Base-by-base conservation (phyloP, 202 grass and related monocot species). In the Panicum hallii region DNA sequence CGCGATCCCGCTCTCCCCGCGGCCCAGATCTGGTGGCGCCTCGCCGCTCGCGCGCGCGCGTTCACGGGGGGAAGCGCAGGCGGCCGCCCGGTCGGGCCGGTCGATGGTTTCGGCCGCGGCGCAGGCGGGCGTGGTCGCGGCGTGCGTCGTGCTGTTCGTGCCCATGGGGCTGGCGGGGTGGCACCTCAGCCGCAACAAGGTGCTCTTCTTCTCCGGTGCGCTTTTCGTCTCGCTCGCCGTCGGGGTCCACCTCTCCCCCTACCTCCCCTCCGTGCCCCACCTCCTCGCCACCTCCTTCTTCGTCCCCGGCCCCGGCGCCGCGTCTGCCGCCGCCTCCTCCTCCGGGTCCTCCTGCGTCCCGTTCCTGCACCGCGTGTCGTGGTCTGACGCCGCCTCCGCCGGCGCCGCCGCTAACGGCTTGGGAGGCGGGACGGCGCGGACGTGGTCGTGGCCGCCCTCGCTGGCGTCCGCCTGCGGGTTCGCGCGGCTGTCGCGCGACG, bases 131-230 rank as follows among this genome's bases (percentile, higher is more conserved):
- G 76, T 93, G 57, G 58, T 98, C 30, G 96, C 96, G 57, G 91
- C 96, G 60, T 95, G 89, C 84, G 86, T 95, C 26, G 89, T 98
- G 72, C 91, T 98, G 42, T 94, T 98, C 90, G 91, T 98, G 19
- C 93, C 96, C 23, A 95, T 98, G 89, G 96, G 96, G 52, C 93
- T 98, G 82, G 93, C 91, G 4, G 93, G 95, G 4, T 94, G 91
- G 91, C 93, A 98, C 83, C 93, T 98, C 67, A 95, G 96, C 88
- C 93, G 96, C 73, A 92, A 94, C 83, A 98, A 98, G 89, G 90
- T 98, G 74, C 96, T 98, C 89, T 98, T 98, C 87, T 98, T 98
- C 88, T 92, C 87, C 83, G 93, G 95, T 55, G 85, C 93, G 69
- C 86, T 98, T 30, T 98, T 98, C 88, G 77, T 98, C 44, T 91